Evolutionary conservation across 192 early-diverging fungal species (phyloP), one percentile per base, ranked within the genome.

Genomic region (Lunasporangiospora selenospora): DNA sequence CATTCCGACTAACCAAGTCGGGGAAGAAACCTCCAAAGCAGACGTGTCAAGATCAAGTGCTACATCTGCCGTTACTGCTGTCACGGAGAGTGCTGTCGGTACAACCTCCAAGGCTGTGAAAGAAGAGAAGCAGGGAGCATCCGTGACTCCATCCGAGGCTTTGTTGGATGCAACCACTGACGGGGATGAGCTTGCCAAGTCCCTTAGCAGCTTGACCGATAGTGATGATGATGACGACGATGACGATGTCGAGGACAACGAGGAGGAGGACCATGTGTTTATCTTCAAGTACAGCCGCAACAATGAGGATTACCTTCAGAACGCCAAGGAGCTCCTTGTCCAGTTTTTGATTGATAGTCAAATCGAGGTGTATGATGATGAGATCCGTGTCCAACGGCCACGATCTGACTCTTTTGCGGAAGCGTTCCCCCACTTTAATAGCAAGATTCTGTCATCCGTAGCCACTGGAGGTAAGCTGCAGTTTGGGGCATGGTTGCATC

Each of bases 351-450:
- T 67, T 16, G 32, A 63, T 23, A 69, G 70, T 31, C 61, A 70
- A 29, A 77, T 77, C 39, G 61, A 63, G 23, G 69, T 73, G 19
- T 73, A 73, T 33, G 69, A 73, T 34, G 69, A 73, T 18, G 69
- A 73, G 60, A 73, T 73, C 12, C 59, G 69, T 3, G 36, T 73
- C 33, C 69, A 56, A 50, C 53, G 67, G 77, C 83, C 57, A 64
- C 79, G 76, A 31, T 78, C 50, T 6, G 75, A 75, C 50, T 89
- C 58, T 7, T 84, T 60, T 76, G 85, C 53, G 55, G 89, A 89
- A 53, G 85, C 88, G 9, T 90, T 89, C 66, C 87, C 88, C 43
- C 84, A 90, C 43, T 90, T 90, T 58, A 89, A 88, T 46, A 84
- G 82, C 67, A 88, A 88, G 56, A 77, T 90, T 6, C 46, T 90